Percentiles rank a stretch among this genome's conserved stretches.
Conservation (phyloP, 2,329 filamentous ascomycete species). For the Penicillium sp. region DNA sequence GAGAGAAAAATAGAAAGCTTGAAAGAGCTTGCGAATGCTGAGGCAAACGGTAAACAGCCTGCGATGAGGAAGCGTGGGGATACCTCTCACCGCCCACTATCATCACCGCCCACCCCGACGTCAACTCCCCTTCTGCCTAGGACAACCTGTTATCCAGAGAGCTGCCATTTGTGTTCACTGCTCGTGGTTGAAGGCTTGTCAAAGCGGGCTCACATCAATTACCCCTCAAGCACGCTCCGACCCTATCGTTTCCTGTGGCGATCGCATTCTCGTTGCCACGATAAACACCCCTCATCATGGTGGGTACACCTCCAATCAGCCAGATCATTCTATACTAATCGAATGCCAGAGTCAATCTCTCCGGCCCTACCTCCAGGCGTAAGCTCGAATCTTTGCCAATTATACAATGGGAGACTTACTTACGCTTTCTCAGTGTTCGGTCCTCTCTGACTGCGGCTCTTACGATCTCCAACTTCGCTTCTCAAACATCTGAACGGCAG, state of each 20-base stretch:
- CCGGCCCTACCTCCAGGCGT: slow-evolving; percentile 45
- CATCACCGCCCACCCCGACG: slow-evolving; percentile 20
- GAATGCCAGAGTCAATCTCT: slow-evolving; percentile 22
- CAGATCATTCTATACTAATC: slow-evolving; percentile 1
- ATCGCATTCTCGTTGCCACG: not conserved
- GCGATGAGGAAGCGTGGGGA: slow-evolving; percentile 22
- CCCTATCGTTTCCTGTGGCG: not conserved
- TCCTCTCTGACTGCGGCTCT: slow-evolving; percentile 91
- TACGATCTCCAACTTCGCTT: slow-evolving; percentile 94
- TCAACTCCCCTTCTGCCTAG: slow-evolving; percentile 20
- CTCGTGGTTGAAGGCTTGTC: not conserved
- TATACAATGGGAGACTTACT: slow-evolving; percentile 58
- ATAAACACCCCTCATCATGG: slow-evolving; percentile 26
- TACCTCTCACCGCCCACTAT: slow-evolving; percentile 36
- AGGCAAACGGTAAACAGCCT: slow-evolving; percentile 20
- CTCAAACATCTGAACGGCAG: slow-evolving; percentile 85
- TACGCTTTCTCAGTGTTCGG: slow-evolving; percentile 90
- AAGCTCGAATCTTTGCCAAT: slow-evolving; percentile 65
- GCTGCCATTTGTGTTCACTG: not conserved
- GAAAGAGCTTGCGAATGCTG: slow-evolving; percentile 11
- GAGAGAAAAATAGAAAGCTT: slow-evolving; percentile 8
- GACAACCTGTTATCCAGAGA: slow-evolving; percentile 14
- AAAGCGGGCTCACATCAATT: not conserved
- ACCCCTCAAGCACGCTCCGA: not conserved
- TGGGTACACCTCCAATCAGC: slow-evolving; percentile 19